Evolutionary conservation across 2,329 filamentous ascomycete species (phyloP).

Genomic region (Pseudogymnoascus destructans): DNA sequence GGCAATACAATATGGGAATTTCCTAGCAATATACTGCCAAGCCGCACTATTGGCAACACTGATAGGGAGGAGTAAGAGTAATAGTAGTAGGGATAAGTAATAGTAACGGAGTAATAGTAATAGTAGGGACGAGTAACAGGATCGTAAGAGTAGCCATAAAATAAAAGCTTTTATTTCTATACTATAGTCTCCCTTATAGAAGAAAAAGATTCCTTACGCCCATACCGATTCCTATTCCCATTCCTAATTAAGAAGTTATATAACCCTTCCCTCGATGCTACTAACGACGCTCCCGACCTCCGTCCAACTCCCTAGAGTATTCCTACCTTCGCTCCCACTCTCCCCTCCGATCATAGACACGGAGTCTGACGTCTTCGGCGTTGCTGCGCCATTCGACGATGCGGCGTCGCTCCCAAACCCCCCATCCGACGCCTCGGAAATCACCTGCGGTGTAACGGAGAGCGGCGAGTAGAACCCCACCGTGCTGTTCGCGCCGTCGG

Average conservation of each 20-base stretch:
- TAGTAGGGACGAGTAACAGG: too few relatives aligned
- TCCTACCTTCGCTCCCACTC: constrained; percentile 36
- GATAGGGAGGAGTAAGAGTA: too few relatives aligned
- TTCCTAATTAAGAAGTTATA: background rate
- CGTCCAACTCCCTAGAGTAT: constrained; percentile 50
- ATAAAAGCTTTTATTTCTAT: too few relatives aligned
- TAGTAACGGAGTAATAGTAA: too few relatives aligned
- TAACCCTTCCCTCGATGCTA: constrained; percentile 3
- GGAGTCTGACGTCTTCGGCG: constrained; percentile 46
- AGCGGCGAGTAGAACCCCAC: constrained; percentile 48
- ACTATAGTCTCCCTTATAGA: too few relatives aligned
- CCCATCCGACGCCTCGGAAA: constrained; percentile 26
- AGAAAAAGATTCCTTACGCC: too few relatives aligned
- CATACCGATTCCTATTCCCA: background rate
- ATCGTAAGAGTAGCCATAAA: too few relatives aligned
- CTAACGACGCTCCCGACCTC: constrained; percentile 51
- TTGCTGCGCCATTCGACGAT: constrained; percentile 33
- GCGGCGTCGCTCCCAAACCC: constrained; percentile 31
- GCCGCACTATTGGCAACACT: too few relatives aligned
- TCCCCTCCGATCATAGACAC: constrained; percentile 23
- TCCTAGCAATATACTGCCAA: too few relatives aligned
- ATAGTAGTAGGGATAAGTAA: too few relatives aligned
- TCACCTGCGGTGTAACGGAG: constrained; percentile 33
- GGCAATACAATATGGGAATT: too few relatives aligned
- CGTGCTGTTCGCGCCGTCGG: constrained; percentile 29